phyloP scores from a whole-genome alignment of 148 eudicot genomes.

The Fagopyrum esculentum region DNA sequence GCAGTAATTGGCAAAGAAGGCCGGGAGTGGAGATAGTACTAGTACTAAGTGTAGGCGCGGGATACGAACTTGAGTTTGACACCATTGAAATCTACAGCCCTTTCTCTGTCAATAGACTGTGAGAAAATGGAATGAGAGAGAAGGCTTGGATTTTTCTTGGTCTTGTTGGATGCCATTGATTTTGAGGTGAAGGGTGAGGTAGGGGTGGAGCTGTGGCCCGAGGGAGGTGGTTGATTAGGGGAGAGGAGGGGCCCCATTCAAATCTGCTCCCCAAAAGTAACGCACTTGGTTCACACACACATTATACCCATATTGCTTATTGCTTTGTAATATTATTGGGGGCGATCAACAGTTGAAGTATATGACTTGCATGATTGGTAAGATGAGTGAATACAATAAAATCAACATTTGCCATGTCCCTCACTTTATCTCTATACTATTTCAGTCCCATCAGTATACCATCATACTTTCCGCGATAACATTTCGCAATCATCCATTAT shows the following conservation, averaged over 20 bases:
- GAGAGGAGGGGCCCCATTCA: background rate
- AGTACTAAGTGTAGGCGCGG: background rate
- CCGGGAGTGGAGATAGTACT: background rate
- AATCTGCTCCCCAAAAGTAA: slow-evolving; percentile 8
- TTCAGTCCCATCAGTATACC: background rate
- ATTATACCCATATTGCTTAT: background rate
- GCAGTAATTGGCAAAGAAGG: background rate
- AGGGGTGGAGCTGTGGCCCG: slow-evolving; percentile 4
- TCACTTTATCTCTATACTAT: background rate
- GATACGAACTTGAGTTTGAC: background rate
- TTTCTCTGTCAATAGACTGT: background rate
- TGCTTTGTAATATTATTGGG: background rate
- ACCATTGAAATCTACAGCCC: slow-evolving; percentile 8
- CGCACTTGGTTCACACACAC: background rate
- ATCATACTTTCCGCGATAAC: too few relatives aligned
- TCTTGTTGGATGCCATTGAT: slow-evolving; percentile 7
- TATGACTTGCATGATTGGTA: background rate
- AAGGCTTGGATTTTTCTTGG: background rate
- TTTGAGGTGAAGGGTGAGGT: background rate
- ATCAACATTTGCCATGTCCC: background rate
- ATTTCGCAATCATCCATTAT: too few relatives aligned
- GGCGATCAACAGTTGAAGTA: background rate
- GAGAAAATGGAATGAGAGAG: slow-evolving; percentile 5
- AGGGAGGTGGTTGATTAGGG: background rate
- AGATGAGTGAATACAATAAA: background rate